Evolutionary conservation across 192 early-diverging fungal species (phyloP), one percentile per base, ranked within the genome.

Genomic region (Backusella westeae): DNA sequence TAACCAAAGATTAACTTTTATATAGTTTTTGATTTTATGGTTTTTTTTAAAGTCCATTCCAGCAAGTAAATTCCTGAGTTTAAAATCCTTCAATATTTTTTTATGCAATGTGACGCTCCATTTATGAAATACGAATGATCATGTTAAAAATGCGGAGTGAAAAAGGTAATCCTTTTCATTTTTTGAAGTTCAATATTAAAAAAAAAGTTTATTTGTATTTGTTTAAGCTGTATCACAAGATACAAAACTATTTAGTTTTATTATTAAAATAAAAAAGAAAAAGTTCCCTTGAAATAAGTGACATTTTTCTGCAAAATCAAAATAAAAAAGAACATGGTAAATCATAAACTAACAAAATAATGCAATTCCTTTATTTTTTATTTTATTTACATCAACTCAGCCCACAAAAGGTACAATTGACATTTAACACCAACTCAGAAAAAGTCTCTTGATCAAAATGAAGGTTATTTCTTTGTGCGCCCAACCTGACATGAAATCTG

Each of bases 111-210:
- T 59, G 53, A 59, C 53, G 53, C 23, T 59, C 53, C 53, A 59
- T 59, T 23, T 59, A 59, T 59, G 53, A 59, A 59, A 59, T 59
- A 59, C 53, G 10, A 59, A 59, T 59, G 53, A 59, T 59, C 53
- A 59, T 59, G 53, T 59, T 59, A 59, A 59, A 59, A 59, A 59
- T 59, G 53, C 53, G 53, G 53, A 59, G 53, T 59, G 53, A 63
- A 14, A 63, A 63, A 26, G 23, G 42, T 17, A 44, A 49, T 49
- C 46, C 19, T 49, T 49, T 49, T 49, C 46, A 49, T 49, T n/a
- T 49, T 49, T 49, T n/a, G 46, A 49, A 49, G 19, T 19, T 49
- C 46, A 49, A 63, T 21, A 53, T 23, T 3, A 53, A 29, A 26
- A 59, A 26, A 26, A 29, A 63, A 63, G 56, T 63, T 63, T 63